Conservation (phyloP, 768 basidiomycete genomes). For the Leucocoprinus birnbaumii region DNA sequence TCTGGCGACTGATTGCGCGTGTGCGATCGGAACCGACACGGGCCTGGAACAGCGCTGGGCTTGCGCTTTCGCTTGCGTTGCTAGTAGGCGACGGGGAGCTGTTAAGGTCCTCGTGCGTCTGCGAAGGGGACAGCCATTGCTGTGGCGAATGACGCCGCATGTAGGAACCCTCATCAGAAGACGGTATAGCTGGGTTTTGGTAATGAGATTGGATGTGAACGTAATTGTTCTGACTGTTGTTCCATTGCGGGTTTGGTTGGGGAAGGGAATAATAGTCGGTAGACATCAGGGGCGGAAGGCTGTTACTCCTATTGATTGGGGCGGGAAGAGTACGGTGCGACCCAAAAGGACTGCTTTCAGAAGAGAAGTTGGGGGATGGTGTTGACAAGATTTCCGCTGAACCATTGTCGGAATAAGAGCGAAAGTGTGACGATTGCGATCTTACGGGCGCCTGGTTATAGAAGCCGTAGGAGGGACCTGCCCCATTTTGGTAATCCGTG, state of each 20-base stretch:
- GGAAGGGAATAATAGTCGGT: not conserved
- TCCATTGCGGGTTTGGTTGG: not conserved
- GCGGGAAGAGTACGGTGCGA: not conserved
- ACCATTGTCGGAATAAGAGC: constrained; percentile 2
- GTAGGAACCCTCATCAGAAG: not conserved
- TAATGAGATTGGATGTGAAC: not conserved
- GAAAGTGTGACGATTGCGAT: not conserved
- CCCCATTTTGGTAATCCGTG: not conserved
- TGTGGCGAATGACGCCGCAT: not conserved
- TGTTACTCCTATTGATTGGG: not conserved
- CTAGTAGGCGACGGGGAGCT: not conserved
- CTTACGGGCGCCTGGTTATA: not conserved
- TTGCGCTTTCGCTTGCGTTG: not conserved
- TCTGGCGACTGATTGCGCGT: constrained; percentile 3
- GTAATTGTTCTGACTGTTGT: not conserved
- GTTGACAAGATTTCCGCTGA: not conserved
- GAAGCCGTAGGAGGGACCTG: not conserved
- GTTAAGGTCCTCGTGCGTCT: not conserved
- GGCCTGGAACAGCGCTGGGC: not conserved
- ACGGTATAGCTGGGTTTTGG: not conserved
- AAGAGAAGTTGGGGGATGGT: not conserved
- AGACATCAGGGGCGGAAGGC: not conserved
- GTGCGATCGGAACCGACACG: constrained; percentile 11
- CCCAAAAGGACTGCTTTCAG: not conserved
- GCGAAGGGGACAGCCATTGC: not conserved